phyloP scores from a whole-genome alignment of 2,329 filamentous ascomycete genomes.

The Alternaria sp. region DNA sequence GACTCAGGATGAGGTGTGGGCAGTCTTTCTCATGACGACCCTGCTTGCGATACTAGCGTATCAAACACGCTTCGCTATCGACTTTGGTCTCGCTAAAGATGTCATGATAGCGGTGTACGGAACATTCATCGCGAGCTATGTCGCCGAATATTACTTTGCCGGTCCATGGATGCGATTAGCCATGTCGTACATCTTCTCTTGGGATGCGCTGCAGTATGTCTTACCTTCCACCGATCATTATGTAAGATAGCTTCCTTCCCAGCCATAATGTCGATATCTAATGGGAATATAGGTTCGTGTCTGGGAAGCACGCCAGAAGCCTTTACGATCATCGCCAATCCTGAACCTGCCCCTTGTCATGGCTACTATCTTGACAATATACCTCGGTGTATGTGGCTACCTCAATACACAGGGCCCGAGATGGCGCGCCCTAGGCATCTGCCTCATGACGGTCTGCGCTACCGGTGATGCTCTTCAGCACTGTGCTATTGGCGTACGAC shows the following conservation, averaged over 20 bases:
- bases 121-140: background rate
- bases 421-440: background rate
- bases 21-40: background rate
- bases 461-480: background rate
- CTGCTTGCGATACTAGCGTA: background rate
- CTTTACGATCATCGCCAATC: background rate
- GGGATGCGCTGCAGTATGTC: background rate
- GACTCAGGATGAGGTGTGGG: background rate
- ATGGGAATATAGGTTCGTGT: background rate
- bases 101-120: background rate
- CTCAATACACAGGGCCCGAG: background rate
- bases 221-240: background rate
- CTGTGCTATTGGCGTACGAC: background rate
- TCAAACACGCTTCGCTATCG: background rate
- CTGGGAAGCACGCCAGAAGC: background rate
- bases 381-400: background rate
- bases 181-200: background rate
- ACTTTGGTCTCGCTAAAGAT: background rate
- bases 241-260: background rate
- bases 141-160: background rate
- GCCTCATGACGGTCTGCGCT: background rate
- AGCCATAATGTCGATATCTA: background rate
- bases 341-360: background rate
- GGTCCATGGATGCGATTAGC: background rate
- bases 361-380: background rate